These are phyloP conservation scores for Debaryomyces psychrophilus DNA, from an alignment of 1,139 yeast genomes.

Conservation along the genomic window DNA sequence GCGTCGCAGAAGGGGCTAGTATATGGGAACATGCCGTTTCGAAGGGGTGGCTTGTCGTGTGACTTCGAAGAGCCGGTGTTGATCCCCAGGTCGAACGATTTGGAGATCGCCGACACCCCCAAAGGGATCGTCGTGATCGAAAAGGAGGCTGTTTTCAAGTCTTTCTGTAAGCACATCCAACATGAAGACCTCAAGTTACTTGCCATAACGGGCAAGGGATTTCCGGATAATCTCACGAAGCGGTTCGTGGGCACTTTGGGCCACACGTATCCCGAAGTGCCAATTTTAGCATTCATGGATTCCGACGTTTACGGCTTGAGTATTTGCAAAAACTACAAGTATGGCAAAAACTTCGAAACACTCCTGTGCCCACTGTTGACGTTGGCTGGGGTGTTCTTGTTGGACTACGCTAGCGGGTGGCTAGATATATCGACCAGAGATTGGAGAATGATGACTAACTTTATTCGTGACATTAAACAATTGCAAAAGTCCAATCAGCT, in stretches of 20 bases:
- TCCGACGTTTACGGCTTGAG: conserved; percentile 74
- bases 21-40: conserved; percentile 38
- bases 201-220: conserved; percentile 68
- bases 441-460: conserved; percentile 31
- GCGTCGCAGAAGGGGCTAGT: conserved; percentile 70
- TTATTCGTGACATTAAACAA: conserved; percentile 20
- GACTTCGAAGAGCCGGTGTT: conserved; percentile 26
- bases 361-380: conserved; percentile 11
- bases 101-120: conserved; percentile 2
- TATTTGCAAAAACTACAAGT: conserved; percentile 49
- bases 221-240: conserved; percentile 48
- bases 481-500: not conserved
- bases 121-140: conserved; percentile 58
- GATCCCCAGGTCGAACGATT: conserved; percentile 24
- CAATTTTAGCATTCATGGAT: conserved; percentile 44
- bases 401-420: conserved; percentile 44
- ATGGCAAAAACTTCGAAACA: conserved; percentile 14
- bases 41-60: conserved; percentile 4
- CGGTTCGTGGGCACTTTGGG: conserved; percentile 24
- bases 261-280: conserved; percentile 32
- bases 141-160: conserved; percentile 59
- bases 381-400: conserved; percentile 35
- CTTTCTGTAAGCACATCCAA: conserved; percentile 29
- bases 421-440: conserved; percentile 38
- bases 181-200: conserved; percentile 25